A percentile compares a stretch with the other conserved stretches of the same genome.
phyloP scores from a whole-genome alignment of 345 rosid species.

The Acer negundo region DNA sequence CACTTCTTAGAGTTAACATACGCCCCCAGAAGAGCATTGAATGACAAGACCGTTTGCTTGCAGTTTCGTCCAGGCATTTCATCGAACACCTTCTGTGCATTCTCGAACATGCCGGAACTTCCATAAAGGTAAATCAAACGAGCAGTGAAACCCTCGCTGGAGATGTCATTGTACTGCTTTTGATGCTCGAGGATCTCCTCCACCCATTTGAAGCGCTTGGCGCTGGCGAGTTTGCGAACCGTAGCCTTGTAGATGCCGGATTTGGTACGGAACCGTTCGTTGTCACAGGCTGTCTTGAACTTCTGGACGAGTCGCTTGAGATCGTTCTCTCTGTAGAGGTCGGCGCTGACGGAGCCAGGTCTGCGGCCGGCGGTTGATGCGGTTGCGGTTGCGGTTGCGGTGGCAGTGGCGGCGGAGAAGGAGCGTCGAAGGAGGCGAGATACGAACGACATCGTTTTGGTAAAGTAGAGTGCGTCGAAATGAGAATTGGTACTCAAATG shows the following conservation, averaged over 20 bases:
- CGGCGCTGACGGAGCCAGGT: constrained; percentile 23
- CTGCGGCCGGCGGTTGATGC: neutral
- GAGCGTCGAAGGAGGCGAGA: constrained; percentile 39
- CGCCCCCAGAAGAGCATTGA: constrained; percentile 62
- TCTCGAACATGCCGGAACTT: constrained; percentile 55
- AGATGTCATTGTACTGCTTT: constrained; percentile 55
- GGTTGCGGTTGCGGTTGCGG: too few relatives aligned
- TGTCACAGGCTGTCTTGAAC: constrained; percentile 53
- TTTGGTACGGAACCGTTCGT: constrained; percentile 55
- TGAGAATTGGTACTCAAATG: neutral
- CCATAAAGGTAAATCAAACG: constrained; percentile 57
- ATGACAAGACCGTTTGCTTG: constrained; percentile 57
- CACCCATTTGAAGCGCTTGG: constrained; percentile 46
- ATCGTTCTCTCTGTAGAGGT: constrained; percentile 53
- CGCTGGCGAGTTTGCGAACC: constrained; percentile 66
- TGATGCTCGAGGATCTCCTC: constrained; percentile 73
- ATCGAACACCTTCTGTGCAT: constrained; percentile 74
- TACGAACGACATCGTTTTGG: constrained; percentile 36
- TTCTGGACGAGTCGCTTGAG: constrained; percentile 58
- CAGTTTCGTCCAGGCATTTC: constrained; percentile 66
- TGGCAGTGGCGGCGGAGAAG: constrained; percentile 24
- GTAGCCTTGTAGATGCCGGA: constrained; percentile 42
- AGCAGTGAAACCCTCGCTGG: constrained; percentile 57
- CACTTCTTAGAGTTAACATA: constrained; percentile 55
- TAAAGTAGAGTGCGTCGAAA: neutral